phyloP scores from a whole-genome alignment of 805 yeast genomes.

The Candida insectalens region DNA sequence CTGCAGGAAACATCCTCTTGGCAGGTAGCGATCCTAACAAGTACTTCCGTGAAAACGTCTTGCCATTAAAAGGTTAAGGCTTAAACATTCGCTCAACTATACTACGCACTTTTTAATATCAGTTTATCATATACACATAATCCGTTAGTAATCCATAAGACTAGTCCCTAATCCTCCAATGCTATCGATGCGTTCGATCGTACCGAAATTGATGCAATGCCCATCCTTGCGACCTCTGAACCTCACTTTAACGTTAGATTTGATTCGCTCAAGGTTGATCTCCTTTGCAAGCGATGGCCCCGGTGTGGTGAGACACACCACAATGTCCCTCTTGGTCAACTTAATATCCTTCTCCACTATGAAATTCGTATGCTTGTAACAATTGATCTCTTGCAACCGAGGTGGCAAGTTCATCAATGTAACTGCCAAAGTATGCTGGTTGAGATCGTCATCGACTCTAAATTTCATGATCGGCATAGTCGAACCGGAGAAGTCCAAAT shows the following conservation, averaged over 20 bases:
- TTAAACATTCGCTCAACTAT: no score
- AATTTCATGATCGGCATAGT: constrained; percentile 3
- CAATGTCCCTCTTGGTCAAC: background rate
- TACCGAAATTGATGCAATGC: background rate
- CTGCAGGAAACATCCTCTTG: constrained; percentile 50
- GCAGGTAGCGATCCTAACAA: constrained; percentile 12
- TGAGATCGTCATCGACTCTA: constrained; percentile 4
- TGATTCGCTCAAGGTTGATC: background rate
- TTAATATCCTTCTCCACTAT: constrained; percentile 7
- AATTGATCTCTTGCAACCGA: constrained; percentile 4
- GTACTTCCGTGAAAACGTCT: constrained; percentile 25
- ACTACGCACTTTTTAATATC: background rate
- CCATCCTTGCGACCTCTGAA: background rate
- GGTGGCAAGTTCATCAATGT: constrained; percentile 3
- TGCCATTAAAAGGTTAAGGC: constrained; percentile 9
- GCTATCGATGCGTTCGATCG: constrained; percentile 2
- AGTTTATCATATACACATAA: background rate
- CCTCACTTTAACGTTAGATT: constrained; percentile 2
- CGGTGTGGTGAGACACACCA: background rate
- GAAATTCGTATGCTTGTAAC: constrained; percentile 5
- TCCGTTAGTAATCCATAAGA: background rate
- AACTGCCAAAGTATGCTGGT: background rate
- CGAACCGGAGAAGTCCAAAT: constrained; percentile 4
- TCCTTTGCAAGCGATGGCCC: background rate
- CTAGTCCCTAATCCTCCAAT: constrained; percentile 5